A percentile compares a stretch with the other conserved stretches of the same genome.
Conservation (phyloP, 306 rosid species). For the Morella rubra region DNA sequence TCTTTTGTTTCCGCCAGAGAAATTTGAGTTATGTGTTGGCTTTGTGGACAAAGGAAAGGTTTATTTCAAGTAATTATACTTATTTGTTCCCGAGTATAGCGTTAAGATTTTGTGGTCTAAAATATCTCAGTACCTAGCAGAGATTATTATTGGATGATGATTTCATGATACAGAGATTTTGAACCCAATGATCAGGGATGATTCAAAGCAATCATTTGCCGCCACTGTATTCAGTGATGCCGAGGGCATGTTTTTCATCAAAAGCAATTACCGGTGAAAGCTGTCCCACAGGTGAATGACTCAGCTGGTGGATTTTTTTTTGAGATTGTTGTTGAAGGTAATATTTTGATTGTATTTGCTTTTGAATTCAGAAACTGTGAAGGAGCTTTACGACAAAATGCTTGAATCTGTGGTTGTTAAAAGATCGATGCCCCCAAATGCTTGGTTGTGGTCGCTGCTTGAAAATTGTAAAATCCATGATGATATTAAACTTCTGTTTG, state of each 20-base stretch:
- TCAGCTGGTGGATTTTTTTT: constrained; percentile 10
- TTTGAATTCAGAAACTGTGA: constrained; percentile 62
- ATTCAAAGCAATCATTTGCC: constrained; percentile 24
- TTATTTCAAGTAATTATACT: background rate
- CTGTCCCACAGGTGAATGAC: constrained; percentile 56
- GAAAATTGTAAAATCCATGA: constrained; percentile 61
- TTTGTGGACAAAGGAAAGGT: background rate
- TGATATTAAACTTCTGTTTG: constrained; percentile 74
- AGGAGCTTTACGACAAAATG: constrained; percentile 75
- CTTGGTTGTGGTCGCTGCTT: constrained; percentile 91
- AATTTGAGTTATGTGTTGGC: background rate
- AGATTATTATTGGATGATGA: background rate
- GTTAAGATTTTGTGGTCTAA: background rate
- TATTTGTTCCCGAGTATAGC: background rate
- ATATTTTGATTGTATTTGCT: constrained; percentile 2
- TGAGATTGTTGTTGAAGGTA: constrained; percentile 20
- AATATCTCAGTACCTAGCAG: background rate
- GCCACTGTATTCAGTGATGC: constrained; percentile 27
- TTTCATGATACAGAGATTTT: background rate
- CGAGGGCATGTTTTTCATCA: constrained; percentile 55
- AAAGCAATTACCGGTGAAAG: constrained; percentile 34
- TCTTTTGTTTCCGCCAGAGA: no score
- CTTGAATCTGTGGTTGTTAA: constrained; percentile 62
- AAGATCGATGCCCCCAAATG: constrained; percentile 87
- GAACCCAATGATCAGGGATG: constrained; percentile 39